Base-by-base conservation (phyloP, 768 basidiomycete genomes). In the Leccinum obscurum region DNA sequence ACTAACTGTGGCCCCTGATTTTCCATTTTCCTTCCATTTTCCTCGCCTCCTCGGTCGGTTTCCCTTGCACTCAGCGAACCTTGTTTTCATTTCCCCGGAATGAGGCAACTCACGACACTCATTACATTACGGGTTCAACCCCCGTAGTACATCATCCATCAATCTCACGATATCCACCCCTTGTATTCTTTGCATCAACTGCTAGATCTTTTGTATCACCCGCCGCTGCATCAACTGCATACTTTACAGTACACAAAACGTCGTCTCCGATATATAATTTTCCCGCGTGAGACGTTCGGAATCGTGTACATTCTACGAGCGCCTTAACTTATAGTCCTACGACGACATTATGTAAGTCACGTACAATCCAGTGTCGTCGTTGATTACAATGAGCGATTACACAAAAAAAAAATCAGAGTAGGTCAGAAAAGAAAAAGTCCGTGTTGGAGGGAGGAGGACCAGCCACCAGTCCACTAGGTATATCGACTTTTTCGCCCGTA, bases 401-500 rank as follows among this genome's bases (percentile, higher is more conserved):
- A 63, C 56, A 49, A 17, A 41, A 44, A 44, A 41, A n/a, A 44
- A 44, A 39, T 58, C 60, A 72, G 60, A 72, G 61, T 55, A 82
- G 61, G 57, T 93, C 91, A 6, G 92, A 89, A 72, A 92, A 94
- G 79, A 90, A 93, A 75, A 92, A 94, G 71, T 93, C 90, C 53
- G 82, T 85, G 67, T 89, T 91, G 15, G 79, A 76, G 13, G 93
- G 93, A 55, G 92, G 90, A 39, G 87, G 84, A 13, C 92, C 91
- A n/a, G 89, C 81, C 52, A 82, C 77, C 56, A 94, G 77, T 30
- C 88, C 87, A 62, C 87, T 89, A 4, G 93, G 93, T 68, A 96
- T 92, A 69, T 94, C 91, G 15, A 94, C 89, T 76, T 85, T 87
- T 72, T 95, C 93, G 6, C 93, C 94, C 1, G 90, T 89, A 41